Evolutionary conservation across 352 stramenopile species (phyloP), one percentile per base, ranked within the genome.

Genomic region (Peronospora destructor): DNA sequence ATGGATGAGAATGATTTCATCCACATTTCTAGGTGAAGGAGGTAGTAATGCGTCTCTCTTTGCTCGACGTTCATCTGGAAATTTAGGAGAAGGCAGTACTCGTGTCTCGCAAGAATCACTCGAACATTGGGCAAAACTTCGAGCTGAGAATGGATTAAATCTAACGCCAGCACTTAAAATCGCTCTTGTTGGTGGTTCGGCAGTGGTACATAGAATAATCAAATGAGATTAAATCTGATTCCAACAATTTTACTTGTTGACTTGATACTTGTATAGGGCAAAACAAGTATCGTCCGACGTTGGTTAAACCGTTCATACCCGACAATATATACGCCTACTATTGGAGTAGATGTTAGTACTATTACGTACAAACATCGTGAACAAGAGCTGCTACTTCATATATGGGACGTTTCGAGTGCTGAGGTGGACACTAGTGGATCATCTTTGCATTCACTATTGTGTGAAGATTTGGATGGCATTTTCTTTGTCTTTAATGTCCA

Each of bases 401-500:
- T 91, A 29, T 92, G 78, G 78, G 82, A 92, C 48, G 76, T 92
- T 6, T 76, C 82, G 5, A 91, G 73, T 37, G 66, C 72, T 19
- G 82, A 93, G 41, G 72, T 84, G 10, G 79, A 93, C 46, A 62
- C 63, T 26, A 66, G 50, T 16, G 70, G 71, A 33, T 73, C 72
- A n/a, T 72, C 76, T 13, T 60, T 90, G 17, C 79, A 90, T 53
- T 53, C 81, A 47, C 62, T 90, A 11, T 46, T 89, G 19, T 93
- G 82, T 36, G 76, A 91, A 8, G 69, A 78, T 11, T 69, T 93
- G 28, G 82, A 91, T 49, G 82, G 82, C 41, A 71, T 93, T 44
- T 93, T 93, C 59, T 88, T 88, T 34, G 82, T 91, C n/a, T 89
- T 89, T 46, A 93, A 93, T 52, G 77, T 93, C 30, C 79, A 93